Evolutionary conservation across 352 stramenopile species (phyloP).

Genomic region (Plasmopara viticola): DNA sequence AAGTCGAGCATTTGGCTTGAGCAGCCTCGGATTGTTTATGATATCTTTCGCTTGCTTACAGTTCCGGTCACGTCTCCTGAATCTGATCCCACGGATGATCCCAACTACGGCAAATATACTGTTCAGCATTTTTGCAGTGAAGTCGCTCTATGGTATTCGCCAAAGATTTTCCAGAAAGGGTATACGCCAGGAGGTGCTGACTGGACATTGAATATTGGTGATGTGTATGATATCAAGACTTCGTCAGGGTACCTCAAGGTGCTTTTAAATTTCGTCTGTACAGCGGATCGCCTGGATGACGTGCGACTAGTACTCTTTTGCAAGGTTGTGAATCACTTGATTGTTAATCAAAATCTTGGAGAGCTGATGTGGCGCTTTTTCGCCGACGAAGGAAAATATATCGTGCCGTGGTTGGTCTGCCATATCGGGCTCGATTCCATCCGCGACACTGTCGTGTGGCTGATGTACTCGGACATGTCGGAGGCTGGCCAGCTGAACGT

Average conservation of each 20-base stretch:
- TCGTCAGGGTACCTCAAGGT: conserved; percentile 72
- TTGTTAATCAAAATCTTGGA: conserved; percentile 64
- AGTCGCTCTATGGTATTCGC: conserved; percentile 65
- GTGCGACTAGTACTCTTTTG: conserved; percentile 80
- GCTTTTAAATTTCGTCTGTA: conserved; percentile 79
- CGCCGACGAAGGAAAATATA: conserved; percentile 54
- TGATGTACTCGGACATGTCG: conserved; percentile 81
- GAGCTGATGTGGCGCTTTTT: conserved; percentile 63
- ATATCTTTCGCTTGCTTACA: conserved; percentile 72
- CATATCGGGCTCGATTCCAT: conserved; percentile 84
- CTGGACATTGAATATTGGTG: conserved; percentile 29
- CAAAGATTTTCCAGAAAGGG: conserved; percentile 67
- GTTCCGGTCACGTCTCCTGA: conserved; percentile 29
- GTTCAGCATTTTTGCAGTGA: conserved; percentile 84
- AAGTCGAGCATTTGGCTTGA: conserved; percentile 69
- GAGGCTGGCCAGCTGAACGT: conserved; percentile 55
- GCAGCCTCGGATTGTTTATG: conserved; percentile 74
- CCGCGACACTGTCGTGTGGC: conserved; percentile 74
- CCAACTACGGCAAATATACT: conserved; percentile 77
- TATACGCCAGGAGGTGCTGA: conserved; percentile 27
- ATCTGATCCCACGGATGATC: conserved; percentile 34
- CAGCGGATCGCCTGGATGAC: conserved; percentile 54
- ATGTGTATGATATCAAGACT: conserved; percentile 47
- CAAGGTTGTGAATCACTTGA: conserved; percentile 82
- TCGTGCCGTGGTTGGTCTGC: conserved; percentile 69